These are phyloP conservation scores for Leccinum fibrillosum DNA, from an alignment of 768 basidiomycete genomes.

Conservation along the genomic window DNA sequence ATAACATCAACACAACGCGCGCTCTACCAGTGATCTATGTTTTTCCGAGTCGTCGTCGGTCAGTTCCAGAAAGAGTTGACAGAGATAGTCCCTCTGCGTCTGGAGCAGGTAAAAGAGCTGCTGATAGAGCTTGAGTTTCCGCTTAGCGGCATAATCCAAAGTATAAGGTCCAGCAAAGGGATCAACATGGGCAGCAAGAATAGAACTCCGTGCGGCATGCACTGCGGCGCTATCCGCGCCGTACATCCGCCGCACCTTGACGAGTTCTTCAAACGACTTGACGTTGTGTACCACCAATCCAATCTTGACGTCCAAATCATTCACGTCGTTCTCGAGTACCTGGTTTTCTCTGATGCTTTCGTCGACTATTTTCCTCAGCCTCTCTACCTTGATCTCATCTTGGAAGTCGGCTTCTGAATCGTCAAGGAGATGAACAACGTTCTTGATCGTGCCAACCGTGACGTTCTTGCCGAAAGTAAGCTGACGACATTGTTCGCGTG, in stretches of 20 bases:
- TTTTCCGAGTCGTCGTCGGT: conserved; percentile 68
- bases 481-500: conserved; percentile 91
- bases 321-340: conserved; percentile 84
- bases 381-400: conserved; percentile 93
- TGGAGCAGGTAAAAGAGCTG: conserved; percentile 95
- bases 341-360: conserved; percentile 91
- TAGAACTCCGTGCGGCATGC: conserved; percentile 71
- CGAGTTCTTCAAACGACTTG: conserved; percentile 86
- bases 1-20: conserved; percentile 80
- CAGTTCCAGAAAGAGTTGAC: conserved; percentile 66
- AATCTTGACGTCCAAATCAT: conserved; percentile 93
- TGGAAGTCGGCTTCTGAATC: conserved; percentile 97
- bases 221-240: conserved; percentile 69
- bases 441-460: conserved; percentile 94
- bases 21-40: conserved; percentile 71
- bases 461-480: conserved; percentile 92
- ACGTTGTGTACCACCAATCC: conserved; percentile 94
- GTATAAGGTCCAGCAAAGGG: conserved; percentile 86
- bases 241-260: conserved; percentile 63
- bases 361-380: conserved; percentile 83
- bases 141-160: conserved; percentile 79
- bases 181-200: conserved; percentile 89
- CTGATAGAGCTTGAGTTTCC: conserved; percentile 92
- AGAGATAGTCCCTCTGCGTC: conserved; percentile 80
- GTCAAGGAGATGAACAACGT: conserved; percentile 95